Conservation (phyloP, 139 green algal genomes). For the Closterium sp. region DNA sequence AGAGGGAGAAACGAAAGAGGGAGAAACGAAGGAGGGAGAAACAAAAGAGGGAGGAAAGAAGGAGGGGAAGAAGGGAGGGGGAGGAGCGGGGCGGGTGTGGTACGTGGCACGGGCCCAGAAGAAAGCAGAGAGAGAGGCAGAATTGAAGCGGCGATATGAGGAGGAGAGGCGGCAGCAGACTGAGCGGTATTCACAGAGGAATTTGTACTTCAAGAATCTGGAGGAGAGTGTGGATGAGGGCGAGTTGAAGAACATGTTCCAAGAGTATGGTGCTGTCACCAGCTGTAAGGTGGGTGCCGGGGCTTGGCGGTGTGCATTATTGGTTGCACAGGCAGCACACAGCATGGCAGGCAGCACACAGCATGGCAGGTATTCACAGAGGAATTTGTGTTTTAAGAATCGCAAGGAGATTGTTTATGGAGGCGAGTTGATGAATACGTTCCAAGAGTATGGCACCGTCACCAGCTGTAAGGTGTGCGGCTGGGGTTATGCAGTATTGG, state of each 20-base stretch:
- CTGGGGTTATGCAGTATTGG: neutral
- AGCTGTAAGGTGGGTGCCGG: constrained; percentile 56
- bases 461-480: constrained; percentile 56
- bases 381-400: constrained; percentile 69
- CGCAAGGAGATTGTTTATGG: constrained; percentile 59
- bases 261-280: constrained; percentile 64
- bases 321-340: constrained; percentile 56
- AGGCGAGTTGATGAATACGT: constrained; percentile 58
- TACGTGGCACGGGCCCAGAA: constrained; percentile 63
- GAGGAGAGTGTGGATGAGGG: constrained; percentile 61
- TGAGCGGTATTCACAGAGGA: constrained; percentile 40
- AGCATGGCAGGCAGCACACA: constrained; percentile 48
- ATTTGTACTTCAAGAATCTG: constrained; percentile 63
- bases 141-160: constrained; percentile 58
- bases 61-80: neutral
- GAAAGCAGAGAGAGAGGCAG: constrained; percentile 61
- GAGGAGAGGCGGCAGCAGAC: constrained; percentile 35
- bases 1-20: neutral
- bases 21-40: neutral
- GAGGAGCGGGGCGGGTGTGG: constrained; percentile 6
- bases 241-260: constrained; percentile 58
- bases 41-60: neutral
- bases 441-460: constrained; percentile 63
- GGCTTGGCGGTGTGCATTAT: constrained; percentile 40
- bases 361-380: constrained; percentile 56